These are phyloP conservation scores for Friedmanniomyces simplex DNA, from an alignment of 495 filamentous ascomycete species.

Conservation along the genomic window DNA sequence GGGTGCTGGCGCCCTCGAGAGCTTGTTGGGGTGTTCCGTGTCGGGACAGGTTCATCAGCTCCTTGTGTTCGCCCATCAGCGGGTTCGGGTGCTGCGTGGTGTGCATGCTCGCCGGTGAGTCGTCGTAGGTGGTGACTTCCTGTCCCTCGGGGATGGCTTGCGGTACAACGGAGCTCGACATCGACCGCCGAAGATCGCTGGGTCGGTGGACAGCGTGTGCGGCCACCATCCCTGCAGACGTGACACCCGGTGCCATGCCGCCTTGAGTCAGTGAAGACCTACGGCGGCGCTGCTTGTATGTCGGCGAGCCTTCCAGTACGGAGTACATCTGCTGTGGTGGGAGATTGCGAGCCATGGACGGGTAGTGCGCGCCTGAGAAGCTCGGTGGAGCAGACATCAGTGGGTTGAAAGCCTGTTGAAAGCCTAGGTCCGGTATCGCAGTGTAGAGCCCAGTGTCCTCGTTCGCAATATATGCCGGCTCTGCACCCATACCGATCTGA, in stretches of 20 bases:
- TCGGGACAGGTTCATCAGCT: constrained; percentile 72
- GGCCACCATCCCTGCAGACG: constrained; percentile 35
- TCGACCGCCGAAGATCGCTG: constrained; percentile 81
- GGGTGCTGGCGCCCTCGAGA: constrained; percentile 51
- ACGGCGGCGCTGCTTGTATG: constrained; percentile 92
- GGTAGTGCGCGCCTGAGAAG: constrained; percentile 63
- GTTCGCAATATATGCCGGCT: constrained; percentile 94
- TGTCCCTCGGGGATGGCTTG: constrained; percentile 55
- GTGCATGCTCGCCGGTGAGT: constrained; percentile 55
- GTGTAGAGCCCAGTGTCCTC: constrained; percentile 95
- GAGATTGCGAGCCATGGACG: constrained; percentile 55
- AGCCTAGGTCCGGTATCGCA: constrained; percentile 70
- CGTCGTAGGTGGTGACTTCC: constrained; percentile 45
- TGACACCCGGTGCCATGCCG: constrained; percentile 49
- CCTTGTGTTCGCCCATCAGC: constrained; percentile 56
- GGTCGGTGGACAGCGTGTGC: constrained; percentile 57
- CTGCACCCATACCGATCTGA: constrained; percentile 59
- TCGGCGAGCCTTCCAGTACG: constrained; percentile 93
- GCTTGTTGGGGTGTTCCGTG: constrained; percentile 78
- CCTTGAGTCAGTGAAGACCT: constrained; percentile 80
- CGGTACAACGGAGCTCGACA: constrained; percentile 80
- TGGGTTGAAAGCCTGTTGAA: constrained; percentile 53
- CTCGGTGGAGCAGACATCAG: constrained; percentile 90
- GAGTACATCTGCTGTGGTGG: constrained; percentile 76
- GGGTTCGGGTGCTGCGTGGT: constrained; percentile 34